These are phyloP conservation scores for Penicillium brasilianum DNA, from an alignment of 2,329 filamentous ascomycete species.

Conservation along the genomic window DNA sequence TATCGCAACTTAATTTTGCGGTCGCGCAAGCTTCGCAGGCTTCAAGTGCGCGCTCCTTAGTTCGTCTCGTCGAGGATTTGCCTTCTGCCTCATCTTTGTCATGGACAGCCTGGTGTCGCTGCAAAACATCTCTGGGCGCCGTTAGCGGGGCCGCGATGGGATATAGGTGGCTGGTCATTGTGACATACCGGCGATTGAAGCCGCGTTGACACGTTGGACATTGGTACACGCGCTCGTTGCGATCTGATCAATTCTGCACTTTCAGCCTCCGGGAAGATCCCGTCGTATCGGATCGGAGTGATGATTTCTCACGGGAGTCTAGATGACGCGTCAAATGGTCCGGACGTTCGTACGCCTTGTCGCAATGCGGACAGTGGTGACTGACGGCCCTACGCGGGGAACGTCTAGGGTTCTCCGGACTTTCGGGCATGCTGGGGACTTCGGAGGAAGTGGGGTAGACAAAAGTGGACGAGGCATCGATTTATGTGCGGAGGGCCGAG, in stretches of 20 bases:
- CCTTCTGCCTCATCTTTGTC: slow-evolving; percentile 15
- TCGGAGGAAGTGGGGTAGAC: background rate
- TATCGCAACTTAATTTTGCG: slow-evolving; percentile 23
- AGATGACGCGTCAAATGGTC: slow-evolving; percentile 25
- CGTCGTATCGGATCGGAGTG: background rate
- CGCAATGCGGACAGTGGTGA: slow-evolving; percentile 23
- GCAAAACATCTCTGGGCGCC: slow-evolving; percentile 21
- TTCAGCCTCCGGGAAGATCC: background rate
- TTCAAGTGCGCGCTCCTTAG: slow-evolving; percentile 18
- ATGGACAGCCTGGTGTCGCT: slow-evolving; percentile 24
- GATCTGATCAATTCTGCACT: slow-evolving; percentile 13
- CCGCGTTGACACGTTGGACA: slow-evolving; percentile 23
- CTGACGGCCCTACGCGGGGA: slow-evolving; percentile 11
- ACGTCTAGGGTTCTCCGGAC: slow-evolving; percentile 13
- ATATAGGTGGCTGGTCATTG: background rate
- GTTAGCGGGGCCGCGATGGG: background rate
- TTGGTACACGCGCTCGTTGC: slow-evolving; percentile 23
- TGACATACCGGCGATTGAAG: slow-evolving; percentile 22
- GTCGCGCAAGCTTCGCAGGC: slow-evolving; percentile 22
- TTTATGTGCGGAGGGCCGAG: slow-evolving; percentile 2
- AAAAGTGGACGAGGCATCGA: slow-evolving; percentile 2
- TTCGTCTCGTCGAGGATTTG: slow-evolving; percentile 1
- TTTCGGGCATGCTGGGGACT: slow-evolving; percentile 13
- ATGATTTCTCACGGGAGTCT: slow-evolving; percentile 21
- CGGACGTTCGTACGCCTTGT: slow-evolving; percentile 23